A percentile compares a stretch with the other conserved stretches of the same genome.
Evolutionary conservation across 208 protist species (phyloP).

Genomic region (Leishmania aethiopica): DNA sequence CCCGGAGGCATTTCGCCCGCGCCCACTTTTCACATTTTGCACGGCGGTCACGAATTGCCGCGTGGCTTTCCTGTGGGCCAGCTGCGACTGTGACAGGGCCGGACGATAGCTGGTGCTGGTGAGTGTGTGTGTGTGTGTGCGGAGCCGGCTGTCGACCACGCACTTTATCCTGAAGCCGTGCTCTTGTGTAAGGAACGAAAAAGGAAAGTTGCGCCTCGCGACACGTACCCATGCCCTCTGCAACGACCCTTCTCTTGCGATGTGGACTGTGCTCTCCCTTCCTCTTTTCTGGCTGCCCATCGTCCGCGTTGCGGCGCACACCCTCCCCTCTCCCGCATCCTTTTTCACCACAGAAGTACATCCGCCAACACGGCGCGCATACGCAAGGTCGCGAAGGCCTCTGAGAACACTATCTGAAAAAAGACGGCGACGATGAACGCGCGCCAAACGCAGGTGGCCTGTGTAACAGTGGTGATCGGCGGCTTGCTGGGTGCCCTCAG

Average conservation of each 20-base stretch:
- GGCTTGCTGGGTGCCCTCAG: conserved; percentile 25
- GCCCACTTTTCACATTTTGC: background rate
- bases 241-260: background rate
- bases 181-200: background rate
- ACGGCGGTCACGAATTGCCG: background rate
- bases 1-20: background rate
- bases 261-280: background rate
- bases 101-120: background rate
- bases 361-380: background rate
- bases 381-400: background rate
- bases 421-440: background rate
- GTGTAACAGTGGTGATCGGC: background rate
- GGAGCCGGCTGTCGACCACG: background rate
- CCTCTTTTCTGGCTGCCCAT: background rate
- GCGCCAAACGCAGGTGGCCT: background rate
- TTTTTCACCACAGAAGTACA: background rate
- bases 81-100: background rate
- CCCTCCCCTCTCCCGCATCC: background rate
- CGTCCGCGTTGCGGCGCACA: background rate
- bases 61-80: background rate
- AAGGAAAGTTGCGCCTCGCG: background rate
- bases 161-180: background rate
- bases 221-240: background rate
- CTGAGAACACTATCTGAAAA: background rate
- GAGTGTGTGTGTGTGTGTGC: background rate